Evolutionary conservation across 352 stramenopile species (phyloP).

Genomic region (Phytophthora multivora): DNA sequence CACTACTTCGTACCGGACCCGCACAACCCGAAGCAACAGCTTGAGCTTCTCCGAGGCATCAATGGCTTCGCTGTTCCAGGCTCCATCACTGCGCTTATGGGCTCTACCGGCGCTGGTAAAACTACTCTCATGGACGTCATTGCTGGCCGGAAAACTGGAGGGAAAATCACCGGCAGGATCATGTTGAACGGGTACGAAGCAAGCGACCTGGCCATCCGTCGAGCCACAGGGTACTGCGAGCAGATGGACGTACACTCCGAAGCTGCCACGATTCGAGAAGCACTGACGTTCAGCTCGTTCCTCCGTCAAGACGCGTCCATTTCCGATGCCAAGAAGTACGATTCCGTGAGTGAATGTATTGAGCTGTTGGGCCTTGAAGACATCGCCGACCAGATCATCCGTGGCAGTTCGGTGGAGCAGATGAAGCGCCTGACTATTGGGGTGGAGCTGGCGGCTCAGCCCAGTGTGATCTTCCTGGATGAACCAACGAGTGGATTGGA

Average conservation of each 20-base stretch:
- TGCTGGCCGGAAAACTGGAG: slow-evolving; percentile 4
- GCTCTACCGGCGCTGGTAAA: slow-evolving; percentile 11
- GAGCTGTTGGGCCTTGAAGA: slow-evolving; percentile 9
- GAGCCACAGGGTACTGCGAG: slow-evolving; percentile 4
- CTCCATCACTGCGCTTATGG: slow-evolving; percentile 13
- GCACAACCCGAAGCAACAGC: slow-evolving; percentile 22
- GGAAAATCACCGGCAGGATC: slow-evolving; percentile 11
- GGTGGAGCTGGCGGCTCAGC: slow-evolving; percentile 7
- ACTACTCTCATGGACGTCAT: slow-evolving; percentile 12
- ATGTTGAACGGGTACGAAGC: slow-evolving; percentile 9
- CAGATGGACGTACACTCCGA: slow-evolving; percentile 15
- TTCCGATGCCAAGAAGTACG: slow-evolving; percentile 6
- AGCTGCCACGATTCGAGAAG: slow-evolving; percentile 9
- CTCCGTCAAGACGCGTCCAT: slow-evolving; percentile 9
- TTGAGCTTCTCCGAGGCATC: slow-evolving; percentile 36
- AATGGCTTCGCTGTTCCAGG: slow-evolving; percentile 11
- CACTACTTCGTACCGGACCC: slow-evolving; percentile 16
- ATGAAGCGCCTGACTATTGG: slow-evolving; percentile 17
- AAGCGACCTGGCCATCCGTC: slow-evolving; percentile 8
- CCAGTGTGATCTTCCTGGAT: slow-evolving; percentile 10
- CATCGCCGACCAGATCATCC: slow-evolving; percentile 15
- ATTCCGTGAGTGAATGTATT: slow-evolving; percentile 12
- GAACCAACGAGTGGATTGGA: slow-evolving; percentile 10
- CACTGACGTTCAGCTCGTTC: slow-evolving; percentile 12
- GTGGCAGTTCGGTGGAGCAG: slow-evolving; percentile 15